Evolutionary conservation across 129 eudicot species (phyloP), one percentile per base, ranked within the genome.

Genomic region (Chrysanthemum makinoi): DNA sequence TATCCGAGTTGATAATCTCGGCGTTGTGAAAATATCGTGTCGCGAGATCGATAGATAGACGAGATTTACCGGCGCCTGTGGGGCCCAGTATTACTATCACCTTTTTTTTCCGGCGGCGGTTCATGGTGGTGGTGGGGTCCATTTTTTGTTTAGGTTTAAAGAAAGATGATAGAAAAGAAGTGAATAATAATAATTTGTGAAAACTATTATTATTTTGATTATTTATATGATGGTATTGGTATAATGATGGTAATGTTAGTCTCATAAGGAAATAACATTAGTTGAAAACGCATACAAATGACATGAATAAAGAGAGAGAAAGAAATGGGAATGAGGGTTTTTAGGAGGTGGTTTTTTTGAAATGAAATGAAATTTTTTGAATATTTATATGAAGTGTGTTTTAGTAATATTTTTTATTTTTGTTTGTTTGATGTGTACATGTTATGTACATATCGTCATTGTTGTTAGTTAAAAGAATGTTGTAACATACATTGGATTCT

Each of bases 61-160:
- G 85, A 0, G 98, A 86, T 63, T 92, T 92, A 0, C 98, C 96
- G 12, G 88, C 80, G 59, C 98, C 96, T 3, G 98, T 89, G 19
- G 98, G 73, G 0, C 96, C 98, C 88, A 92, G 72, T 39, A 92
- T 76, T 6, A 85, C 85, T 1, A 91, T 77, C 5, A 85, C 18
- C 62, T 86, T 80, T 0, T 30, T 65, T 68, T 63, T 76, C 48
- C 81, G 70, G 65, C 77, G 82, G 19, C 65, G 82, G 57, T 46
- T 26, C 3, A 75, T 13, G 79, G 56, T n/a, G 43, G 62, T 49
- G 62, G 80, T 20, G 54, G 82, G 69, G 59, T 57, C 70, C 70
- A 69, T 80, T 66, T 64, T 71, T 39, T 3, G 35, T 17, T 53
- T 64, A 0, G 3, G 52, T n/a, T 16, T 64, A 16, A 19, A 6